These are phyloP conservation scores for Acacia pycnantha DNA, from an alignment of 331 rosid species.

Conservation along the genomic window DNA sequence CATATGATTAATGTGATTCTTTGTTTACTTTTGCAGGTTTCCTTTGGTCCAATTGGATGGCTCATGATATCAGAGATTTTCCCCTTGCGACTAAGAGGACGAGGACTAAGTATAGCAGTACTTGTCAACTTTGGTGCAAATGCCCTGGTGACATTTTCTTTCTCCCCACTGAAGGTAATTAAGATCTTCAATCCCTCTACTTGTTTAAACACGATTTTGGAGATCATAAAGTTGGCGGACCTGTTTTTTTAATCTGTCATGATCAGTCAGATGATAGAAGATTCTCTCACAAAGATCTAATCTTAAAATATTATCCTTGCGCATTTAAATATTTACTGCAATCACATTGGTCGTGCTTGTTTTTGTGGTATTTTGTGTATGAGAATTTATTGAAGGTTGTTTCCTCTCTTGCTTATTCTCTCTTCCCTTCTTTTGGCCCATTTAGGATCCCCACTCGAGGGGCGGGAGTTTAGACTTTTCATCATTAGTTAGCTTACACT, in stretches of 20 bases:
- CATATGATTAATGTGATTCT: slow-evolving; percentile 14
- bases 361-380: not conserved
- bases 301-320: not conserved
- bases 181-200: not conserved
- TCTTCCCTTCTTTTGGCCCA: not conserved
- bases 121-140: slow-evolving; percentile 88
- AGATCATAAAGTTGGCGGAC: slow-evolving; percentile 8
- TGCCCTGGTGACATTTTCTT: slow-evolving; percentile 89
- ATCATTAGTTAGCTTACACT: too few relatives aligned
- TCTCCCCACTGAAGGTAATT: slow-evolving; percentile 83
- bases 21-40: slow-evolving; percentile 59
- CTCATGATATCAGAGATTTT: slow-evolving; percentile 94
- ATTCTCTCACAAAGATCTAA: slow-evolving; percentile 6
- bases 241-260: not conserved
- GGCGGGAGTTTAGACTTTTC: too few relatives aligned
- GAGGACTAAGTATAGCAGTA: slow-evolving; percentile 91
- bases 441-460: too few relatives aligned
- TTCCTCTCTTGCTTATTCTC: not conserved
- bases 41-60: slow-evolving; percentile 99
- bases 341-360: not conserved
- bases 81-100: slow-evolving; percentile 85
- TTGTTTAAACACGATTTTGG: not conserved
- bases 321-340: not conserved
- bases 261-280: slow-evolving; percentile 14
- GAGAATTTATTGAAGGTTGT: slow-evolving; percentile 1